These are phyloP conservation scores for Amanita pseudoporphyria DNA, from an alignment of 768 basidiomycete species.

Conservation along the genomic window DNA sequence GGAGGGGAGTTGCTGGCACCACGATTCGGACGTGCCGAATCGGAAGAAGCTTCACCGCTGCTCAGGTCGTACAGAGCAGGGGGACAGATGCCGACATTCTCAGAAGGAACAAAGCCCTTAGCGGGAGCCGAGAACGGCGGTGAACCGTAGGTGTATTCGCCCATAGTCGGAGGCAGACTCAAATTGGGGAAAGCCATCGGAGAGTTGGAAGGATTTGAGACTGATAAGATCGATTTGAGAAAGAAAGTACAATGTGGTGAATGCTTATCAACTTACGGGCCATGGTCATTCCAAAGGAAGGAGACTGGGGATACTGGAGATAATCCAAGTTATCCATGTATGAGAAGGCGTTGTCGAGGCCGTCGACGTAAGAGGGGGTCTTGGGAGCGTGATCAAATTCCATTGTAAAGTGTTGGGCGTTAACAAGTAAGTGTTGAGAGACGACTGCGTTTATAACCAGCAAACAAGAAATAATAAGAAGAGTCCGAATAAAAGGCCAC, in stretches of 20 bases:
- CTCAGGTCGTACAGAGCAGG: constrained; percentile 65
- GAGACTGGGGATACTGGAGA: constrained; percentile 57
- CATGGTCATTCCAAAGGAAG: constrained; percentile 52
- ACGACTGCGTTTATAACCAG: constrained; percentile 10
- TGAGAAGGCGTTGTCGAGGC: constrained; percentile 34
- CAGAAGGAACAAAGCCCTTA: constrained; percentile 60
- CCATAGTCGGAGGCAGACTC: constrained; percentile 44
- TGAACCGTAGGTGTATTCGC: constrained; percentile 47
- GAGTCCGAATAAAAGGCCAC: constrained; percentile 16
- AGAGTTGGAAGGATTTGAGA: constrained; percentile 47
- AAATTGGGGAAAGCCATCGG: constrained; percentile 56
- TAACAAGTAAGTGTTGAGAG: constrained; percentile 21
- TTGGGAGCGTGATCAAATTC: constrained; percentile 38
- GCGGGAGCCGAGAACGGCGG: constrained; percentile 34
- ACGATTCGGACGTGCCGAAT: constrained; percentile 57
- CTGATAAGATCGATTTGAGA: constrained; percentile 21
- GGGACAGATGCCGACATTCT: constrained; percentile 53
- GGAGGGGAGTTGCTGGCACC: constrained; percentile 50
- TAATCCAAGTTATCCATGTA: constrained; percentile 52
- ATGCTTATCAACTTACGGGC: constrained; percentile 37
- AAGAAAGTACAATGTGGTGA: constrained; percentile 3
- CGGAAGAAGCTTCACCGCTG: constrained; percentile 66
- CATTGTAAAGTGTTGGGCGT: constrained; percentile 27
- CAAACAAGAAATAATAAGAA: constrained; percentile 14
- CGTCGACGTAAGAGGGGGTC: constrained; percentile 38